Base-by-base conservation (phyloP, 371 early-diverging fungal genomes). In the Mucor piriformis region DNA sequence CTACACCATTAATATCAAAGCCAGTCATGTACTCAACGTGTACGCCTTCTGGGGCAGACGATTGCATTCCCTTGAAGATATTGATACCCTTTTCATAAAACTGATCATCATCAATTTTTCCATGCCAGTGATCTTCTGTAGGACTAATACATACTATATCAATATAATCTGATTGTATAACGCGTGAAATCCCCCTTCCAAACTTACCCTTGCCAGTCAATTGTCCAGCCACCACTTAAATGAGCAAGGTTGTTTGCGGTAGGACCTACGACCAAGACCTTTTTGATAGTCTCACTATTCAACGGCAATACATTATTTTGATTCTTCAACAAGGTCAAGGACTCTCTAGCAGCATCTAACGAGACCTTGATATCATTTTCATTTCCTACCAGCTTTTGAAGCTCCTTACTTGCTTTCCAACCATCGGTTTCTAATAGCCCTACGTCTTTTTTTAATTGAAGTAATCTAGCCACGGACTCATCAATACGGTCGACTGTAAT, bases 291-390 rank as follows among this genome's bases (percentile, higher is more conserved):
- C 0, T 65, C 15, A 4, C 48, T 32, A 2, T 6, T 33, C 12
- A 88, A 53, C 0, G 89, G 89, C 27, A 88, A 62, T 29, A 67
- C 57, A n/a, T 56, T 52, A 15, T 72, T 48, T 5, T 65, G 49
- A 55, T 88, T 88, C 63, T 84, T 83, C 25, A 87, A 70, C 27
- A 88, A 50, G 0, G 85, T 83, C 42, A 87, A 42, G 18, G 84
- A 85, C 60, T 88, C 85, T 5, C 85, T 69, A 12, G 75, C 83
- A 5, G 80, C 81, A n/a, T 77, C 50, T 2, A 70, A 59, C 21
- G 88, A 74, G 0, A 77, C 72, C 0, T 70, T 59, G 7, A 73
- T 27, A 61, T 86, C 86, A 50, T 74, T 73, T 6, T 62, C 34
- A 0, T 72, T 66, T 1, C 82, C 81, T 1, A 83, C 76, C 1